Base-by-base conservation (phyloP, 1,139 yeast species). In the Torulaspora globosa region DNA sequence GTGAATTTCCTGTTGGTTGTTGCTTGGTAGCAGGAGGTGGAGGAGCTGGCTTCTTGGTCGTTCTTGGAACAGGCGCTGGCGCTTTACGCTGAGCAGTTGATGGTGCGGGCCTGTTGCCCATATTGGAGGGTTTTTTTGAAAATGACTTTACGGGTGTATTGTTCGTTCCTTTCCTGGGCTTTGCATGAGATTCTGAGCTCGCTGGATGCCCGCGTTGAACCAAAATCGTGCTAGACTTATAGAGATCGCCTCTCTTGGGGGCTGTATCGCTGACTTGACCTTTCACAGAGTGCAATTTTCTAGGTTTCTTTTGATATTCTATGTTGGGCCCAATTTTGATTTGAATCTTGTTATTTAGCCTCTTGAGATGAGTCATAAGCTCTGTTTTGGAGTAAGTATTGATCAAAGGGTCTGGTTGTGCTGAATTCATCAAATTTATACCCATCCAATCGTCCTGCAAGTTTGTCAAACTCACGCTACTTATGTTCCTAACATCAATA, bases 371-470 rank as follows among this genome's bases (percentile, higher is more conserved):
- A 0, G 96, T 82, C 1, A 86, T 71, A 43, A 94, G 71, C 64
- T 94, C 99, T 0, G 98, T 94, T 68, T 94, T 94, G 70, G 92
- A 85, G 48, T 78, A 79, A 51, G 89, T 75, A 66, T 85, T 85
- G 48, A 92, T 72, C 50, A 94, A 78, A 5, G 87, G 75, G 69
- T 94, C 99, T 1, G 97, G 89, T 11, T 72, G 72, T 1, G 77
- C 65, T 2, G 78, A 69, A 2, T 78, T 82, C 59, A 55, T 66
- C 47, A 85, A 69, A 24, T 83, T 81, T 33, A 92, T 66, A 1
- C 95, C 95, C 32, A 90, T 66, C 99, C 99, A 94, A 59, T 90
- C 94, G 67, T 94, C 99, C 55, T 92, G 94, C 48, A 80, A 71
- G 36, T 74, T 78, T 0, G 97, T 84, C 57, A 92, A 64, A 3